Conservation (phyloP, 108 stramenopile species). For the Nitzschia putrida region DNA sequence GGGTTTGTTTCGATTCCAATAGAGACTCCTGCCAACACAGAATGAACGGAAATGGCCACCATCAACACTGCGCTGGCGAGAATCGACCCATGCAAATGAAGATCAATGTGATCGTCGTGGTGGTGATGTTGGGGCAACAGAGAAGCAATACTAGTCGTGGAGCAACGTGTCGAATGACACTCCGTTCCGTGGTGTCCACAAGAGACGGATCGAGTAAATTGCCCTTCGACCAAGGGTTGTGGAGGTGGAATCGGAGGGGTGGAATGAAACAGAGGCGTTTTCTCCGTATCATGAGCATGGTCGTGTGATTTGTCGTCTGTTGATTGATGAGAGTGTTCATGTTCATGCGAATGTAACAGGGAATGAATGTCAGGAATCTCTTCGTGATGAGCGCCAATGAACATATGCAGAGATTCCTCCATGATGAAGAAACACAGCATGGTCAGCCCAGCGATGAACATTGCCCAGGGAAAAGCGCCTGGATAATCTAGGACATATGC, state of each 20-base stretch:
- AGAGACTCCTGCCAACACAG: constrained; percentile 45
- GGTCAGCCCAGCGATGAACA: constrained; percentile 36
- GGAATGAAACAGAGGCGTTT: background rate
- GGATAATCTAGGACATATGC: constrained; percentile 4
- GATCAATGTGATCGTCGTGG: constrained; percentile 35
- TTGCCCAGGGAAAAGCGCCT: constrained; percentile 36
- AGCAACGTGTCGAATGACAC: background rate
- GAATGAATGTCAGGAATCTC: background rate
- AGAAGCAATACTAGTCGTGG: background rate
- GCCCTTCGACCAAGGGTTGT: background rate
- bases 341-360: constrained; percentile 14
- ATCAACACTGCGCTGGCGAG: constrained; percentile 35
- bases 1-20: constrained; percentile 31
- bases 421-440: constrained; percentile 35
- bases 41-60: constrained; percentile 46
- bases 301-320: background rate
- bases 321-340: background rate
- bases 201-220: background rate
- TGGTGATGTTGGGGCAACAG: constrained; percentile 29
- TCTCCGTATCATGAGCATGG: background rate
- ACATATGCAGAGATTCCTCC: constrained; percentile 37
- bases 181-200: background rate
- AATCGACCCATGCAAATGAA: constrained; percentile 32
- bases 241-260: background rate
- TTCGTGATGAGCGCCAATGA: constrained; percentile 12